Evolutionary conservation across 176 grass and related monocot genomes (phyloP).

Genomic region (Rhipidocladum racemiflorum): DNA sequence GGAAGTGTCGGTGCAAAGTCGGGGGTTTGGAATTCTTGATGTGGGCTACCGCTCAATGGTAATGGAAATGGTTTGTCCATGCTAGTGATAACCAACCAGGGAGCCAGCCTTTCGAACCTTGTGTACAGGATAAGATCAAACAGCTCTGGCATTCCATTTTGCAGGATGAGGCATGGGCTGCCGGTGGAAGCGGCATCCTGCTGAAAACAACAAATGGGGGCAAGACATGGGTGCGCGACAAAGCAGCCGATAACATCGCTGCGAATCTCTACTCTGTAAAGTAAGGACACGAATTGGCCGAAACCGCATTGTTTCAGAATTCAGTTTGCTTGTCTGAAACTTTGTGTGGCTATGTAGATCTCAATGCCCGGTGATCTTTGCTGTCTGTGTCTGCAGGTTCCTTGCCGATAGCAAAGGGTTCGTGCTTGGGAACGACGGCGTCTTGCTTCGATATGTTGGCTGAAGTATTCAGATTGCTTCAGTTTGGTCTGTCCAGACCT

Average conservation of each 20-base stretch:
- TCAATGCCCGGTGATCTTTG: not conserved
- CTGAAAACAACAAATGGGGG: conserved; percentile 80
- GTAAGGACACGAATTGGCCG: conserved; percentile 36
- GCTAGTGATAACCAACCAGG: not conserved
- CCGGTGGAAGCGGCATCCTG: conserved; percentile 79
- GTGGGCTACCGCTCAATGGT: conserved; percentile 89
- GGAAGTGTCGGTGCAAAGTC: conserved; percentile 83
- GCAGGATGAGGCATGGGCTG: conserved; percentile 94
- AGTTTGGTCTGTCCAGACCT: not conserved
- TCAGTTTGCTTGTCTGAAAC: not conserved
- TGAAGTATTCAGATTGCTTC: conserved; percentile 17
- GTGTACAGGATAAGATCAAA: not conserved
- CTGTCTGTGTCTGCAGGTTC: conserved; percentile 50
- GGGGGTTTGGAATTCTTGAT: conserved; percentile 94
- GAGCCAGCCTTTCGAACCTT: not conserved
- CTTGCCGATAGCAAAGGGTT: conserved; percentile 70
- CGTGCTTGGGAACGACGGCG: conserved; percentile 82
- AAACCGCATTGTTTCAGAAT: not conserved
- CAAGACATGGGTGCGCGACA: conserved; percentile 88
- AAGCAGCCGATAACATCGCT: conserved; percentile 87
- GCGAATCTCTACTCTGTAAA: conserved; percentile 93
- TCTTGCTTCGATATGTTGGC: conserved; percentile 84
- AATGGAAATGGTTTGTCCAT: conserved; percentile 15
- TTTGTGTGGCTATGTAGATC: not conserved
- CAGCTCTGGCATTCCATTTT: not conserved